Percentiles rank a stretch among this genome's conserved stretches.
Evolutionary conservation across 768 basidiomycete genomes (phyloP).

Genomic region (Mycena filopes): DNA sequence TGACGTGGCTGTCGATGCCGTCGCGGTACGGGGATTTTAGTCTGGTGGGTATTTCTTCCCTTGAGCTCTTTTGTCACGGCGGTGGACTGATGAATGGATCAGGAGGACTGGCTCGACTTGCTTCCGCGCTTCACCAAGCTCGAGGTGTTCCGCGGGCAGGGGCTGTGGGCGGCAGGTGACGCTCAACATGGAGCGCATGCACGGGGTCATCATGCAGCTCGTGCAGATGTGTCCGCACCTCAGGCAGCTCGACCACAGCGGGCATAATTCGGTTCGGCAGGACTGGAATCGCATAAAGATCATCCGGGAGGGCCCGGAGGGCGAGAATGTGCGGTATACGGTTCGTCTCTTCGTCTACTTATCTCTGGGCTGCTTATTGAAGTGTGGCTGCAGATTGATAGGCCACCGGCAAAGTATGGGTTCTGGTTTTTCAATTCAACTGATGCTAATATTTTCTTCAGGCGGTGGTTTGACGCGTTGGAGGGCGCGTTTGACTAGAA

Average conservation of each 20-base stretch:
- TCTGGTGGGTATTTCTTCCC: slow-evolving; percentile 36
- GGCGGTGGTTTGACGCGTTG: slow-evolving; percentile 31
- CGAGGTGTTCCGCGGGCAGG: slow-evolving; percentile 54
- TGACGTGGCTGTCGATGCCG: slow-evolving; percentile 55
- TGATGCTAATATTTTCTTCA: not conserved
- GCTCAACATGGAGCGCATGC: slow-evolving; percentile 50
- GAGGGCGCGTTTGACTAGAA: slow-evolving; percentile 30
- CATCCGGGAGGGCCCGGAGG: slow-evolving; percentile 43
- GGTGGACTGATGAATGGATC: not conserved
- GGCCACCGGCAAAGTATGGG: slow-evolving; percentile 25
- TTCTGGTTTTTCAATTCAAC: not conserved
- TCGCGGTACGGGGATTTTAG: slow-evolving; percentile 40
- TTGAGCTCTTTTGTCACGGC: not conserved
- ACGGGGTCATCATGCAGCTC: slow-evolving; percentile 51
- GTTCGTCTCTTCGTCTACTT: slow-evolving; percentile 24
- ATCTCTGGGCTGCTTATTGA: not conserved
- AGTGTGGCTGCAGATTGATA: slow-evolving; percentile 17
- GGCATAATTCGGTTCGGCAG: slow-evolving; percentile 45
- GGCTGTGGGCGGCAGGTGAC: slow-evolving; percentile 55
- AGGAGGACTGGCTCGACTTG: slow-evolving; percentile 54
- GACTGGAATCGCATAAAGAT: slow-evolving; percentile 52
- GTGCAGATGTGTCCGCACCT: slow-evolving; percentile 53
- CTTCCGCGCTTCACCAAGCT: slow-evolving; percentile 55
- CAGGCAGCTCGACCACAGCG: slow-evolving; percentile 54
- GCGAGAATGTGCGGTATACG: slow-evolving; percentile 47